phyloP scores from a whole-genome alignment of 768 basidiomycete species.

The Pholiota molesta region DNA sequence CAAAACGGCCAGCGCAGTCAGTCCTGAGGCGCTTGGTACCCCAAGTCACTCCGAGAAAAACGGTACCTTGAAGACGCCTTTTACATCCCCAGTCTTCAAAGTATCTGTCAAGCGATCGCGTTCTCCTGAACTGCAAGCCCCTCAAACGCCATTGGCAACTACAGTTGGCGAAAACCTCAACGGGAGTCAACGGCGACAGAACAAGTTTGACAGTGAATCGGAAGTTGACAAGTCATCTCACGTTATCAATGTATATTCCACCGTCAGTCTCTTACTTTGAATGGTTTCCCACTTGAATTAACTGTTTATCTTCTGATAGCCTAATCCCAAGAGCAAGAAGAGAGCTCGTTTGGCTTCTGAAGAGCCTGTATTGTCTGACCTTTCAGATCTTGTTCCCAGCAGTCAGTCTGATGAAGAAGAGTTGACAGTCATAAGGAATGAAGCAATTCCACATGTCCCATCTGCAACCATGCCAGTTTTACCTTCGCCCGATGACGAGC shows the following conservation, averaged over 20 bases:
- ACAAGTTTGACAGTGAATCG: background rate
- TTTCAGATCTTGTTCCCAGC: conserved; percentile 52
- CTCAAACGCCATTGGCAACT: background rate
- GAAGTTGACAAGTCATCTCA: background rate
- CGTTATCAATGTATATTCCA: background rate
- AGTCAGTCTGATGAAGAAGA: conserved; percentile 73
- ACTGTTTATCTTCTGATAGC: conserved; percentile 11
- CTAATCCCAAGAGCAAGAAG: conserved; percentile 30
- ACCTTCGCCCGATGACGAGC: background rate
- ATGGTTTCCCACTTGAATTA: background rate
- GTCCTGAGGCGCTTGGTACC: background rate
- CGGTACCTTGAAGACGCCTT: background rate
- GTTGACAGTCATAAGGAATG: conserved; percentile 31
- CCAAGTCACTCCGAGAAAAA: background rate
- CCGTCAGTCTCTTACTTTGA: conserved; percentile 12
- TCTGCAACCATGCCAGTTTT: background rate
- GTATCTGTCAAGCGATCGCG: conserved; percentile 2
- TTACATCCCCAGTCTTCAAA: background rate
- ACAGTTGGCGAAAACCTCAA: background rate
- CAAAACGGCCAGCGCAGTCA: background rate
- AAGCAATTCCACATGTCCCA: background rate
- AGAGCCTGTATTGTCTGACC: conserved; percentile 18
- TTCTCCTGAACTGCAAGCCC: conserved; percentile 1
- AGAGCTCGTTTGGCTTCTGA: conserved; percentile 41
- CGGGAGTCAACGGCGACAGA: background rate